phyloP scores from a whole-genome alignment of 1,284 basidiomycete species.

The Apiotrichum porosum region DNA sequence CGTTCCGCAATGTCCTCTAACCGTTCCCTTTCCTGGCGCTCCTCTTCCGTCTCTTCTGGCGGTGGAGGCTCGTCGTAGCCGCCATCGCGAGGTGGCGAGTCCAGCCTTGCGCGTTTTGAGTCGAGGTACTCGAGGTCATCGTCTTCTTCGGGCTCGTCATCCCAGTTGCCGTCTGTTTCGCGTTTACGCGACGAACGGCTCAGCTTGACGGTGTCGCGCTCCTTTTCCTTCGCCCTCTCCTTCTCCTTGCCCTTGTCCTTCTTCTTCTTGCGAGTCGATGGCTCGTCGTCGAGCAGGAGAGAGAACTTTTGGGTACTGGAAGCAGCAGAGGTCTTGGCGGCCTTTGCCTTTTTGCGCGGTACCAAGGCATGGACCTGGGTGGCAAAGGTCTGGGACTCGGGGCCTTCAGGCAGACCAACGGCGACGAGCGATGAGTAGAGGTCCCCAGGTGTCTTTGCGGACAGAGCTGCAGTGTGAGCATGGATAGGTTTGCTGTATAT shows the following conservation, averaged over 20 bases:
- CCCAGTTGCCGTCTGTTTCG: constrained; percentile 56
- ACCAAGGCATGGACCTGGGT: constrained; percentile 68
- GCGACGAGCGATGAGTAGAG: constrained; percentile 69
- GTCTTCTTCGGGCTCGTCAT: constrained; percentile 54
- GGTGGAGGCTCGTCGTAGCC: constrained; percentile 5
- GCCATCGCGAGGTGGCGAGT: constrained; percentile 32
- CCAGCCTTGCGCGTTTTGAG: constrained; percentile 45
- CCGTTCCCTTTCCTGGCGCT: constrained; percentile 67
- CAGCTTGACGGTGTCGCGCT: constrained; percentile 52
- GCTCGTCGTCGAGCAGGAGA: constrained; percentile 64
- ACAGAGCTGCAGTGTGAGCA: constrained; percentile 57
- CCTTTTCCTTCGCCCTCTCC: constrained; percentile 52
- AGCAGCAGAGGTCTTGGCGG: constrained; percentile 52
- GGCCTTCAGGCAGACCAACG: constrained; percentile 72
- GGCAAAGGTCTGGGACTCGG: constrained; percentile 74
- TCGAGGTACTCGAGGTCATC: no score
- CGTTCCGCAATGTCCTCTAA: constrained; percentile 75
- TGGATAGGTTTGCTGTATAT: constrained; percentile 5
- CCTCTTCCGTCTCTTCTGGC: constrained; percentile 59
- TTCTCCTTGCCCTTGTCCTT: constrained; percentile 47
- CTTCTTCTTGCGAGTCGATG: constrained; percentile 47
- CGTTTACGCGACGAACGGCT: constrained; percentile 65
- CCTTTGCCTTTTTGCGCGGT: constrained; percentile 68
- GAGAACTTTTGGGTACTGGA: constrained; percentile 68
- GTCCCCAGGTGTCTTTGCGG: constrained; percentile 71